Evolutionary conservation across 176 grass and related monocot genomes (phyloP), one percentile per base, ranked within the genome.

Genomic region (Eleusine coracana): DNA sequence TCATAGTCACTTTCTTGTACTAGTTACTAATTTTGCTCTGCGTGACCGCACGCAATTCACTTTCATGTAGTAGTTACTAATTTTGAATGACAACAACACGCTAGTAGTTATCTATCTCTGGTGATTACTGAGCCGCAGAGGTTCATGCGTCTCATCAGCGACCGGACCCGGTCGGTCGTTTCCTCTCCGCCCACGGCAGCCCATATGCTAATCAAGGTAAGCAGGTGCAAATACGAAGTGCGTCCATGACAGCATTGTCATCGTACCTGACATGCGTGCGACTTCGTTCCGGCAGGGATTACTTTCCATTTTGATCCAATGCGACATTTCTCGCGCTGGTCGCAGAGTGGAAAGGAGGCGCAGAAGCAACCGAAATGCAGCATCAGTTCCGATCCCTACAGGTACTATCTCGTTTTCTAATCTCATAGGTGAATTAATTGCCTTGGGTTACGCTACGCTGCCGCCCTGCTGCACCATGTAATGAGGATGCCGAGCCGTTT

Each of bases 91-190:
- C 1, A 10, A 40, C 36, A 66, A 23, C 28, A 49, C 4, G 15
- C n/a, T 34, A 34, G 31, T 55, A 14, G 34, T 74, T 65, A 55
- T 21, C 4, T 29, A 56, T 42, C 31, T 56, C 0, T 29, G 1
- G 10, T 11, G 16, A 80, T 5, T 31, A 20, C 66, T 34, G 73
- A 83, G 27, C 7, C 74, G 46, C 66, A 37, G 74, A 20, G 36
- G 73, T 46, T 83, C 34, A 52, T 65, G 52, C 46, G 42, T 55
- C 52, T 44, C 73, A 52, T 44, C 54, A 55, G 66, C 66, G 12
- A 76, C 78, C 41, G 13, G 16, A 76, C 78, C 41, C 20, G 16
- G 31, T 48, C 17, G 44, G 0, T 61, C 36, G 49, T 58, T 10
- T 27, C 77, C 48, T 34, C 37, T 0, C 6, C 17, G 46, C 17